phyloP scores from a whole-genome alignment of 164 flowering plant species.

The Chimonanthus praecox region DNA sequence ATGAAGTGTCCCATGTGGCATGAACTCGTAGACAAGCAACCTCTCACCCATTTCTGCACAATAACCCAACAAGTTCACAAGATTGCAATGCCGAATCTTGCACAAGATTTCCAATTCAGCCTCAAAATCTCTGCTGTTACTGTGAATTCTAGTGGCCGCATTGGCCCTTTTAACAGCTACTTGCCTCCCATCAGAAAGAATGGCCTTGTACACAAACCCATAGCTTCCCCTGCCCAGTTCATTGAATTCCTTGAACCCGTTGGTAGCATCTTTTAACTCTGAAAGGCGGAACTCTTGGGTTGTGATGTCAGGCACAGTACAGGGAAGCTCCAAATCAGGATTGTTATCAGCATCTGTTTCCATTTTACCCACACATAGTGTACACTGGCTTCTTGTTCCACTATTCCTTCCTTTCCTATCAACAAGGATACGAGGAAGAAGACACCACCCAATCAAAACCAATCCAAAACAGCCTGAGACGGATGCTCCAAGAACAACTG shows the following conservation, averaged over 20 bases:
- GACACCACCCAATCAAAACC: constrained; percentile 42
- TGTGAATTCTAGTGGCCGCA: constrained; percentile 82
- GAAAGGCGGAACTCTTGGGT: constrained; percentile 81
- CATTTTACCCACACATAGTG: constrained; percentile 41
- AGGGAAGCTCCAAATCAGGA: constrained; percentile 22
- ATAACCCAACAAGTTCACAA: constrained; percentile 43
- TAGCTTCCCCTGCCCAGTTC: constrained; percentile 93
- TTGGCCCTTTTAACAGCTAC: constrained; percentile 93
- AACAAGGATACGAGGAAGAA: constrained; percentile 37
- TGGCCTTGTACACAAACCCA: constrained; percentile 94
- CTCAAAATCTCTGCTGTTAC: constrained; percentile 69
- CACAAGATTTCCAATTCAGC: constrained; percentile 75
- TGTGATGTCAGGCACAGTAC: constrained; percentile 35
- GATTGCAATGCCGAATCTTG: constrained; percentile 50
- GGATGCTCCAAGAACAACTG: constrained; percentile 44
- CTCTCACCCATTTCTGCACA: constrained; percentile 20
- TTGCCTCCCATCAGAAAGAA: constrained; percentile 64
- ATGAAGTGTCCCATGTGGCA: constrained; percentile 63
- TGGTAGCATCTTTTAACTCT: constrained; percentile 85
- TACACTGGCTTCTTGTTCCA: constrained; percentile 28
- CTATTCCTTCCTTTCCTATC: constrained; percentile 26
- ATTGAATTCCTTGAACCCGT: constrained; percentile 90
- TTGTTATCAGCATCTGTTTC: constrained; percentile 32
- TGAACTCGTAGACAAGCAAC: constrained; percentile 53
- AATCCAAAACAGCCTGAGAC: constrained; percentile 33